Conservation (phyloP, 2,329 filamentous ascomycete genomes). For the Scedosporium aurantiacum region DNA sequence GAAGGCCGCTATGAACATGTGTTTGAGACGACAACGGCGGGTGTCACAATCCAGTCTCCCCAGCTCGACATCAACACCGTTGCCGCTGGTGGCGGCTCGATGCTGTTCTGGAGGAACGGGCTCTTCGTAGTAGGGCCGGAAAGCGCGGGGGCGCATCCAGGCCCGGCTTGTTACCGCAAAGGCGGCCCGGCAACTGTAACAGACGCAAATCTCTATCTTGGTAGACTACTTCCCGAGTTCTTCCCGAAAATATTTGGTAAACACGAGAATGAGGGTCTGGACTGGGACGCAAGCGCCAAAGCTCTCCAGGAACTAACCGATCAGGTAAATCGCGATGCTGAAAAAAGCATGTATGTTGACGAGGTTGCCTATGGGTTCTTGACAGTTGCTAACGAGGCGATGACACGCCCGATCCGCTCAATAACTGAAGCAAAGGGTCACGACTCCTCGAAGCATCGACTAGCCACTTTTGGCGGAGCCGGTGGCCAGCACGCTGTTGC, state of each 20-base stretch:
- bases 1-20: constrained; percentile 84
- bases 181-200: constrained; percentile 86
- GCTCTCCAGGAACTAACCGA: constrained; percentile 66
- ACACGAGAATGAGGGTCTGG: constrained; percentile 72
- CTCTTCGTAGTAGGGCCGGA: constrained; percentile 86
- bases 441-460: constrained; percentile 78
- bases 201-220: constrained; percentile 79
- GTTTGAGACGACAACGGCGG: constrained; percentile 86
- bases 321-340: constrained; percentile 66
- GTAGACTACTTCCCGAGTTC: constrained; percentile 75
- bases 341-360: constrained; percentile 62
- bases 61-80: constrained; percentile 94
- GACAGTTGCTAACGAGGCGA: constrained; percentile 81
- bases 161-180: constrained; percentile 84
- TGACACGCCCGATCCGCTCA: constrained; percentile 82
- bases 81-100: constrained; percentile 76
- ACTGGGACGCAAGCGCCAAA: constrained; percentile 62
- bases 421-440: constrained; percentile 88
- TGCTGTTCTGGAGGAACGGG: constrained; percentile 79
- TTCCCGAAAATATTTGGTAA: constrained; percentile 94
- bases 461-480: constrained; percentile 86
- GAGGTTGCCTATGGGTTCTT: constrained; percentile 85
- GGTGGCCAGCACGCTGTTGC: constrained; percentile 89
- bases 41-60: constrained; percentile 86
- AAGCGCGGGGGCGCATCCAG: constrained; percentile 78